Evolutionary conservation across 2,329 filamentous ascomycete species (phyloP).

Genomic region (Cladophialophora yegresii): DNA sequence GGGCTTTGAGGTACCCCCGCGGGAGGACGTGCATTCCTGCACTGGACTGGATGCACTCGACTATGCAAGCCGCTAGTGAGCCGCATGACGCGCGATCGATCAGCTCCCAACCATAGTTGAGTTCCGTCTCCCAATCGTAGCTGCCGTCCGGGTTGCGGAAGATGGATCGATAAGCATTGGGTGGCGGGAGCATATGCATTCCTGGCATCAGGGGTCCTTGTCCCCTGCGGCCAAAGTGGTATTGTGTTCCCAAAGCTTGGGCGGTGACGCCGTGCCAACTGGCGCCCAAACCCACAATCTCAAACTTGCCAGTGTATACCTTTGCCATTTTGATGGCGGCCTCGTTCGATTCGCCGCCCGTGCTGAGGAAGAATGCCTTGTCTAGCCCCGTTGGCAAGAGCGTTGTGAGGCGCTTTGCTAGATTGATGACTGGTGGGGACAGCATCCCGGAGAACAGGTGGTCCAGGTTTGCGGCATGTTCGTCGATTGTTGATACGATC

Average conservation of each 20-base stretch:
- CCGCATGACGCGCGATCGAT: conserved; percentile 62
- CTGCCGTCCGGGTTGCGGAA: conserved; percentile 62
- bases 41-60: conserved; percentile 62
- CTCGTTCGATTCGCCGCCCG: conserved; percentile 61
- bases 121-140: conserved; percentile 67
- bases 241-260: conserved; percentile 56
- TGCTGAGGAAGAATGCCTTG: conserved; percentile 61
- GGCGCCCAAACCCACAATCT: conserved; percentile 62
- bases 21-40: conserved; percentile 64
- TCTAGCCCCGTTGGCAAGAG: conserved; percentile 55
- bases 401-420: conserved; percentile 54
- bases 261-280: conserved; percentile 65
- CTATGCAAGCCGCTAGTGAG: conserved; percentile 63
- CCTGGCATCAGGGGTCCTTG: conserved; percentile 57
- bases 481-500: conserved; percentile 56
- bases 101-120: conserved; percentile 63
- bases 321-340: conserved; percentile 68
- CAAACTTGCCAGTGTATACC: conserved; percentile 64
- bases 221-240: conserved; percentile 55
- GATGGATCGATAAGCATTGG: conserved; percentile 62
- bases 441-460: conserved; percentile 64
- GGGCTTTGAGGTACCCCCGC: conserved; percentile 58
- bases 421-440: conserved; percentile 58
- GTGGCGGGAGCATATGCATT: conserved; percentile 59
- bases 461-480: conserved; percentile 56